Base-by-base conservation (phyloP, 305 asterid genomes). In the Fraxinus angustifolia region DNA sequence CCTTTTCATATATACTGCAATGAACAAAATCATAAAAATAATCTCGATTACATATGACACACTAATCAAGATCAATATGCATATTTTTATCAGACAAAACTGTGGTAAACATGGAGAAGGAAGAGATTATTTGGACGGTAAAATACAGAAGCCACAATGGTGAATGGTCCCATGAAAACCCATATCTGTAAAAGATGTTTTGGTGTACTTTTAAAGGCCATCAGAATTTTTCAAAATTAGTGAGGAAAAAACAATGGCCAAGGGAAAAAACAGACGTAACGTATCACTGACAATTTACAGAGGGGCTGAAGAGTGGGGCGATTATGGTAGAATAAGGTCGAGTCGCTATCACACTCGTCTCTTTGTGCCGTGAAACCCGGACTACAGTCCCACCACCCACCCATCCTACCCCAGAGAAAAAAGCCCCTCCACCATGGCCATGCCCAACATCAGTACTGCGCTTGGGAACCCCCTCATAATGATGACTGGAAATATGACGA, bases 331-430 rank as follows among this genome's bases (percentile, higher is more conserved):
- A 8, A 62, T 80, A 78, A 80, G 73, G 89, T 88, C 82, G 62
- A 16, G 91, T 88, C 91, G 0, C 80, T 78, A 75, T 88, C 91
- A 80, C 10, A 3, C 75, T 86, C 87, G 89, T 80, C 84, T 82
- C 87, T 78, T 81, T 88, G 80, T 86, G 88, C 89, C 91, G 89
- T 73, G 76, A 88, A 88, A 82, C 81, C 85, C 91, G 88, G 91
- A 86, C 88, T 86, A 80, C 80, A 88, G 88, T 84, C 86, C 77
- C 82, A 77, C 78, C 79, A 78, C 31, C 75, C 42, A 36, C 42
- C 11, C 42, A 36, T 1, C 42, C 12, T 60, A 0, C 30, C 30
- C 30, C 68, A 60, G 21, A 3, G 2, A 16, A 50, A 40, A 40
- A 40, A 10, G 50, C 17, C 62, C 21, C 21, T 53, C 8, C 62